Base-by-base conservation (phyloP, 2,329 filamentous ascomycete genomes). In the Metarhizium anisopliae region DNA sequence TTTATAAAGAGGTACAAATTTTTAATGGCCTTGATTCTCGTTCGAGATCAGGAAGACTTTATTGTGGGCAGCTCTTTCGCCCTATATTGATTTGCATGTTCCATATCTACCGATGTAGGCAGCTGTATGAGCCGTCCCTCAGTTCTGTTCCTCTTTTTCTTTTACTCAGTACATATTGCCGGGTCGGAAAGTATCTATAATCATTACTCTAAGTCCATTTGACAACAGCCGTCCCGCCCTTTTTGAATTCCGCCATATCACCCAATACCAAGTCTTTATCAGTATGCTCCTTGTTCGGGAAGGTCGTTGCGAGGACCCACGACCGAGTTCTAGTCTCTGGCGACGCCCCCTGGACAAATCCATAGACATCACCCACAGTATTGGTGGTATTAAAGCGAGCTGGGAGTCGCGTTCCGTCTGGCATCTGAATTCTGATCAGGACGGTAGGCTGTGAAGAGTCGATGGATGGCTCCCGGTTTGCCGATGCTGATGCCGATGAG, bases 351-450 rank as follows among this genome's bases (percentile, higher is more conserved):
- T 81, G 74, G 58, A 93, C 82, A 63, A 93, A 93, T 8, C 77
- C 75, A 69, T 94, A 93, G 8, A 95, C 79, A 61, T 93, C 86
- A 16, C 83, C 86, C 50, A 95, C 73, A 0, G 89, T 94, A 63
- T 90, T 85, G 0, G 81, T 85, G 0, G 86, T 85, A 73, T 94
- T 94, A 74, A 95, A 95, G 8, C 89, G 82, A 30, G 86, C 88
- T n/a, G 85, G 83, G 29, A 94, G 74, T 47, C 89, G 80, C 2
- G 86, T 87, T 43, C 89, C 90, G 61, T 93, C 85, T 1, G 86
- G 87, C 55, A 94, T 79, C 64, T 90, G 87, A 56, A 95, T 85
- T 62, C 90, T 86, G 45, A 95, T 77, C 59, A 78, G 84, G 25
- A 94, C 63, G 0, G 78, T 85, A 0, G 89, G 89, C 60, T 82